phyloP scores from a whole-genome alignment of 164 flowering plant genomes.

The grape (Vitis vinifera) region ASM3070453v1 NC_081815.1:19441001-19441500 shows the following conservation, averaged over 20 bases:
- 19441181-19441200: too few species aligned
- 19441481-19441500: conserved; percentile 14
- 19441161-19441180: too few species aligned
- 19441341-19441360: conserved; percentile 95
- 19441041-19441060: too few species aligned
- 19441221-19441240: background rate
- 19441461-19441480: conserved; percentile 17
- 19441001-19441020: too few species aligned
- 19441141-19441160: too few species aligned
- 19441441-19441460: conserved; percentile 13
- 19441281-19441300: conserved; percentile 88
- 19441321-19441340: conserved; percentile 98
- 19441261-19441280: conserved; percentile 69
- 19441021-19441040: too few species aligned
- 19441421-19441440: conserved; percentile 85
- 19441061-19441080: too few species aligned
- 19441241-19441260: background rate
- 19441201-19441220: background rate
- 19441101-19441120: too few species aligned
- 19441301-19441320: conserved; percentile 90
- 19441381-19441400: conserved; percentile 89
- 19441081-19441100: too few species aligned
- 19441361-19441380: conserved; percentile 84
- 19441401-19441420: conserved; percentile 88
- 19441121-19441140: too few species aligned